Conservation (phyloP, 1,284 basidiomycete genomes). For the Ceratobasidium sp. region DNA sequence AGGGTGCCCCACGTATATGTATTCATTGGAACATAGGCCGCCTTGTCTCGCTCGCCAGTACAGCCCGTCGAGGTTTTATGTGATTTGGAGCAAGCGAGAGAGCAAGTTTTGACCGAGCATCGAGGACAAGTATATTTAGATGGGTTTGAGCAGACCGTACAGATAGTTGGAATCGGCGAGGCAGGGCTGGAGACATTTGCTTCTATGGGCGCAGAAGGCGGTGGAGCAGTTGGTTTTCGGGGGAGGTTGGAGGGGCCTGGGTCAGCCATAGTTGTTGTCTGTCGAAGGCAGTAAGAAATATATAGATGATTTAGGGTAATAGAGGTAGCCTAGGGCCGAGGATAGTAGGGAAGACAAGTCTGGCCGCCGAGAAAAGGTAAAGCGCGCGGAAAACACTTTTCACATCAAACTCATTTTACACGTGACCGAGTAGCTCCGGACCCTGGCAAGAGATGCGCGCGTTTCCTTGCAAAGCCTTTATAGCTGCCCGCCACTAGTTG, state of each 20-base stretch:
- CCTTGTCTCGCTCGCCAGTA: conserved; percentile 79
- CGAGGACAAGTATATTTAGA: conserved; percentile 87
- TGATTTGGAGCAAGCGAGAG: conserved; percentile 73
- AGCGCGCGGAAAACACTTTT: background rate
- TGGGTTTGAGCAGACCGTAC: conserved; percentile 48
- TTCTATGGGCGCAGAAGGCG: background rate
- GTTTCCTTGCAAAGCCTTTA: conserved; percentile 26
- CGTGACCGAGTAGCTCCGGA: conserved; percentile 31
- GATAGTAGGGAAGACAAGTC: too few relatives aligned
- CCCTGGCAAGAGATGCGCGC: conserved; percentile 32
- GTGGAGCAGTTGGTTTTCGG: conserved; percentile 8
- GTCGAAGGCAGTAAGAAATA: background rate
- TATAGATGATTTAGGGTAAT: background rate
- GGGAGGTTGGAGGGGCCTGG: conserved; percentile 25
- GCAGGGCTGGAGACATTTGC: background rate
- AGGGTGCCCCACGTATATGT: conserved; percentile 83
- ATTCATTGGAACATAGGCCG: conserved; percentile 81
- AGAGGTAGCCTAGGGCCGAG: background rate
- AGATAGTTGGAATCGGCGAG: background rate
- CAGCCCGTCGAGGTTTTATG: conserved; percentile 80
- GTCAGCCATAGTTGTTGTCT: background rate
- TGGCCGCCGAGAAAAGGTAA: background rate
- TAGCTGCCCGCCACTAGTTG: conserved; percentile 18
- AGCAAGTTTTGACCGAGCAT: conserved; percentile 79
- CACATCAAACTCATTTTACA: conserved; percentile 22